These are phyloP conservation scores for Sarcodon aspratus DNA, from an alignment of 768 basidiomycete species.

Conservation along the genomic window DNA sequence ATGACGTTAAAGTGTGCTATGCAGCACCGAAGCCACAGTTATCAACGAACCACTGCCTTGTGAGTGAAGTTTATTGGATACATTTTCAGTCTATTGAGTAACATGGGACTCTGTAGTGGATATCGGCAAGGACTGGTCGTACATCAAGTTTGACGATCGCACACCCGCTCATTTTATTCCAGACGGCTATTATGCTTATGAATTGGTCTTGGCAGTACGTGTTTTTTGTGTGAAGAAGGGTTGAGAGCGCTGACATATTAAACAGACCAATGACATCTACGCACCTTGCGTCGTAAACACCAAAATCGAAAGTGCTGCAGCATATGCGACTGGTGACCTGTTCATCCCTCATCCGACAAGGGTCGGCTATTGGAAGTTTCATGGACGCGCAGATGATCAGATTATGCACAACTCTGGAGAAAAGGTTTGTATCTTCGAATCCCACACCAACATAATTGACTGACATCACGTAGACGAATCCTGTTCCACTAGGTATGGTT, in stretches of 20 bases:
- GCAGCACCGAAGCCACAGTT: constrained; percentile 11
- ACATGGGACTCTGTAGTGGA: constrained; percentile 1
- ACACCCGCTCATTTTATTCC: constrained; percentile 9
- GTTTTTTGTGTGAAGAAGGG: background rate
- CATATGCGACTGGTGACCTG: constrained; percentile 32
- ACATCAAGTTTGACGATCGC: constrained; percentile 9
- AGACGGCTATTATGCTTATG: constrained; percentile 10
- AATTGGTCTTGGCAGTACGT: constrained; percentile 11
- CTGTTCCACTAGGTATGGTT: constrained; percentile 19
- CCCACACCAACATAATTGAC: background rate
- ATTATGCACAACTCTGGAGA: constrained; percentile 26
- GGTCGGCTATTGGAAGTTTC: constrained; percentile 20
- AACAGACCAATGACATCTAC: constrained; percentile 10
- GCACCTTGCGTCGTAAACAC: constrained; percentile 19
- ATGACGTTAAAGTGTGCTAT: background rate
- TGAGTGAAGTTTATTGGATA: background rate
- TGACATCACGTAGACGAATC: constrained; percentile 18
- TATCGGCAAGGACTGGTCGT: constrained; percentile 14
- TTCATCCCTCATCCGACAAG: constrained; percentile 32
- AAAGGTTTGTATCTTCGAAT: constrained; percentile 10
- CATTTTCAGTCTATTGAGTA: background rate
- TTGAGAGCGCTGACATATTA: background rate
- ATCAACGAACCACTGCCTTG: constrained; percentile 11
- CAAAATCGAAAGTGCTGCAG: constrained; percentile 22
- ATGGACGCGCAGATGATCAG: constrained; percentile 23